phyloP scores from a whole-genome alignment of 2,329 filamentous ascomycete species.

The Cryphonectria carpinicola region DNA sequence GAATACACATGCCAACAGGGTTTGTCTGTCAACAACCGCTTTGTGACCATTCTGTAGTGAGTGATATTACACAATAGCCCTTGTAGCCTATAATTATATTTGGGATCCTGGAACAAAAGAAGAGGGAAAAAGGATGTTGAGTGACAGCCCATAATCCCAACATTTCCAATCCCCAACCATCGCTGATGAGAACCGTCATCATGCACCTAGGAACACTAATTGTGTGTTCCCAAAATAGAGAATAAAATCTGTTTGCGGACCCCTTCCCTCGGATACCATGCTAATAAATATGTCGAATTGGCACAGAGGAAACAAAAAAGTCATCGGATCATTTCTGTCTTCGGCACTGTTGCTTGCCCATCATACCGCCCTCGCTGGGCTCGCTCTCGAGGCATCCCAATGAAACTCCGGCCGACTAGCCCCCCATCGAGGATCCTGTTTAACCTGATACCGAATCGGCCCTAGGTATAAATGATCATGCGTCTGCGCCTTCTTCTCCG shows the following conservation, averaged over 20 bases:
- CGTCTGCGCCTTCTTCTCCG: neutral
- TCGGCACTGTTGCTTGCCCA: neutral
- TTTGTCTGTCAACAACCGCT: too few relatives aligned
- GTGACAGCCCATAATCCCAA: too few relatives aligned
- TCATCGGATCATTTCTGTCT: too few relatives aligned
- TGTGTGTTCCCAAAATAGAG: neutral
- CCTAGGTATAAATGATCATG: conserved; percentile 13
- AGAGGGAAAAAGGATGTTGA: too few relatives aligned
- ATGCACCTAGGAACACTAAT: too few relatives aligned
- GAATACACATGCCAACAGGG: too few relatives aligned
- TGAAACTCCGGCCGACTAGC: neutral
- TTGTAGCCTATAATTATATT: neutral
- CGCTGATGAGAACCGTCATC: too few relatives aligned
- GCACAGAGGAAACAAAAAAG: neutral
- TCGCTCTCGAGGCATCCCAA: conserved; percentile 8
- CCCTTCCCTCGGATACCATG: neutral
- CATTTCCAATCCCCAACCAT: too few relatives aligned
- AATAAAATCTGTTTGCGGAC: neutral
- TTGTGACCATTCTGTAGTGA: neutral
- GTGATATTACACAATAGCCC: neutral
- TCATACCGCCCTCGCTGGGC: conserved; percentile 6
- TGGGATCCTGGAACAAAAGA: too few relatives aligned
- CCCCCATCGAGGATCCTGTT: neutral
- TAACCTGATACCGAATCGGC: conserved; percentile 10
- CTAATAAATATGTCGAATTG: neutral